phyloP scores from a whole-genome alignment of 352 stramenopile genomes.

The Pythium grandisporangium region DNA sequence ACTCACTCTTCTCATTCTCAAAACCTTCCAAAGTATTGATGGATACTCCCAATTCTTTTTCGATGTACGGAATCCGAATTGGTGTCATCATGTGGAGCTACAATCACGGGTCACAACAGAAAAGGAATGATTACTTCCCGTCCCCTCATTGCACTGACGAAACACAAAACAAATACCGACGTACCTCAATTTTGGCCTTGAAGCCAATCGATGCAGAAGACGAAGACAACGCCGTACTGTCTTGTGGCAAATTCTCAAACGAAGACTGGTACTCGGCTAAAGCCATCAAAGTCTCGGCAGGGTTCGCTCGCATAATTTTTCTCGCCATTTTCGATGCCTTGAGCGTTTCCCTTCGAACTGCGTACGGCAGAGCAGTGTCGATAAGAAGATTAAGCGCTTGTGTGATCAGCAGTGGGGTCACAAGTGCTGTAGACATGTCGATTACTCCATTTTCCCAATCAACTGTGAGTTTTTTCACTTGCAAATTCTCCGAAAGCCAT shows the following conservation, averaged over 20 bases:
- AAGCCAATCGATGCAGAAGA: constrained; percentile 37
- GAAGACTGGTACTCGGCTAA: constrained; percentile 79
- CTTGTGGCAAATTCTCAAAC: constrained; percentile 49
- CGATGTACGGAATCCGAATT: constrained; percentile 82
- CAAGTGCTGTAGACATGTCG: constrained; percentile 81
- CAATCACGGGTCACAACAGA: too few relatives aligned
- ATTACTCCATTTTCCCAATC: constrained; percentile 80
- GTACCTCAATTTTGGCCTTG: constrained; percentile 77
- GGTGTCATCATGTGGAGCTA: constrained; percentile 86
- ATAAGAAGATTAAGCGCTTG: constrained; percentile 81
- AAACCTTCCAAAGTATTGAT: constrained; percentile 77
- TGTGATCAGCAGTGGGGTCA: constrained; percentile 78
- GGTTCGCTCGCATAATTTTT: constrained; percentile 78
- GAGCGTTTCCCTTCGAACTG: constrained; percentile 51
- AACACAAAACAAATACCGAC: constrained; percentile 5
- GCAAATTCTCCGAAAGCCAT: constrained; percentile 69
- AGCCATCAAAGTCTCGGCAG: constrained; percentile 67
- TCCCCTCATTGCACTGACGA: too few relatives aligned
- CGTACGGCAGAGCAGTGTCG: constrained; percentile 63
- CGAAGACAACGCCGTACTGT: constrained; percentile 14
- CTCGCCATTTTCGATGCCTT: constrained; percentile 66
- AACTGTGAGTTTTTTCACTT: constrained; percentile 74
- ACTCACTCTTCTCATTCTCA: constrained; percentile 68
- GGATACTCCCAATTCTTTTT: constrained; percentile 57
- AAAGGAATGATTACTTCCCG: too few relatives aligned